Percentiles rank a stretch among this genome's conserved stretches.
phyloP scores from a whole-genome alignment of 352 stramenopile genomes.

The Pythium volutum region DNA sequence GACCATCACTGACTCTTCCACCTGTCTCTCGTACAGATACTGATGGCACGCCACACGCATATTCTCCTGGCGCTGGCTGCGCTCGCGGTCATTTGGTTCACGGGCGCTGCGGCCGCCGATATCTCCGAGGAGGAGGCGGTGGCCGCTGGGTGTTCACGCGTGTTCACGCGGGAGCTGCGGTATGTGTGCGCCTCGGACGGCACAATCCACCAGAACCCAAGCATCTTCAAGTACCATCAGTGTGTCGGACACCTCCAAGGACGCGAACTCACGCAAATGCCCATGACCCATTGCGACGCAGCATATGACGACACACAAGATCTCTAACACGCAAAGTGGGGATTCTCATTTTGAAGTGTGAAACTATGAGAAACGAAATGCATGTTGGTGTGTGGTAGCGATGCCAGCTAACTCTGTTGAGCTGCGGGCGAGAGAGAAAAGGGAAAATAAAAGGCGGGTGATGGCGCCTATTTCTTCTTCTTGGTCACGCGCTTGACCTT shows the following conservation, averaged over 20 bases:
- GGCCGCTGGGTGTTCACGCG: constrained; percentile 12
- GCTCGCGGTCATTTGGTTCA: not conserved
- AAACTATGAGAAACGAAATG: too few species aligned
- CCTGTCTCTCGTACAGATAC: not conserved
- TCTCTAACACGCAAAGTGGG: constrained; percentile 4
- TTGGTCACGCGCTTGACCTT: constrained; percentile 87
- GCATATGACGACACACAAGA: constrained; percentile 19
- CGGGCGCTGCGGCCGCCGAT: not conserved
- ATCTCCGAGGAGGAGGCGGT: constrained; percentile 20
- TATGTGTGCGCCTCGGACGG: constrained; percentile 57
- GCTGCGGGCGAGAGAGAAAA: not conserved
- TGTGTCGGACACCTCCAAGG: constrained; percentile 37
- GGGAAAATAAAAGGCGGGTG: not conserved
- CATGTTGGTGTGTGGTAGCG: too few species aligned
- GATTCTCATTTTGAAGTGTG: constrained; percentile 4
- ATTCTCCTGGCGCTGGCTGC: not conserved
- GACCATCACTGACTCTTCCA: not conserved
- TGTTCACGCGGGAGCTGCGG: constrained; percentile 48
- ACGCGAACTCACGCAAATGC: constrained; percentile 30
- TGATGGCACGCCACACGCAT: not conserved
- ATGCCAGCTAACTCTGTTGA: too few species aligned
- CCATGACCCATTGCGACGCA: constrained; percentile 32
- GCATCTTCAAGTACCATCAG: constrained; percentile 54
- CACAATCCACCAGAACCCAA: constrained; percentile 48
- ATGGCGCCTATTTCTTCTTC: constrained; percentile 78